Conservation (phyloP, 345 rosid species). For the Raphanus sativus region DNA sequence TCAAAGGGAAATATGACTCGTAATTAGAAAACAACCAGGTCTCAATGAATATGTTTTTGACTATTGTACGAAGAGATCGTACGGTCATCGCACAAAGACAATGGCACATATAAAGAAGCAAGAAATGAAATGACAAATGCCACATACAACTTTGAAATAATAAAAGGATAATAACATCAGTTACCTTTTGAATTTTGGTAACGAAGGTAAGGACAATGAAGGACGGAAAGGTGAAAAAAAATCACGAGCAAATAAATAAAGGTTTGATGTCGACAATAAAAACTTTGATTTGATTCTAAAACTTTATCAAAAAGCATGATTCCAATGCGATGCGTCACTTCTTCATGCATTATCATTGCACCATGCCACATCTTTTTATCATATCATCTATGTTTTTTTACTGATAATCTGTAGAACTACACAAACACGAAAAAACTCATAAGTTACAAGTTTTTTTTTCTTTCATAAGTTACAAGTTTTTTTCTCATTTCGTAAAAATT, state of each 20-base stretch:
- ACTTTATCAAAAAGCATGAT: conserved; percentile 32
- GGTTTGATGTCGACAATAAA: conserved; percentile 1
- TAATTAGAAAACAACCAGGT: neutral
- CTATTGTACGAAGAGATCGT: conserved; percentile 32
- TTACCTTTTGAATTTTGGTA: conserved; percentile 33
- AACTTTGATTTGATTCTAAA: conserved; percentile 24
- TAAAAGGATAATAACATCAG: conserved; percentile 21
- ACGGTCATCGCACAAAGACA: conserved; percentile 27
- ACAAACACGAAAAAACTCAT: neutral
- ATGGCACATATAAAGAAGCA: conserved; percentile 15
- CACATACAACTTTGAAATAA: conserved; percentile 13
- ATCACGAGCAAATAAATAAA: conserved; percentile 34
- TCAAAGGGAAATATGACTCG: neutral
- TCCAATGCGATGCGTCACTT: conserved; percentile 30
- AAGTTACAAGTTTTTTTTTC: neutral
- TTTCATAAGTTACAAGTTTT: neutral
- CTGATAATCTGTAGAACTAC: neutral
- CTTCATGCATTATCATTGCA: conserved; percentile 30
- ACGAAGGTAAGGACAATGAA: conserved; percentile 22
- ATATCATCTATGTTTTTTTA: neutral
- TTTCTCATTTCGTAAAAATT: neutral
- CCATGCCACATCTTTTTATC: conserved; percentile 4
- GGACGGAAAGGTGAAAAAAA: conserved; percentile 31
- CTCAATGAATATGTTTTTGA: conserved; percentile 31
- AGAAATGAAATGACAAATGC: conserved; percentile 16